phyloP scores from a whole-genome alignment of 495 filamentous ascomycete genomes.

The Neurospora sp. region DNA sequence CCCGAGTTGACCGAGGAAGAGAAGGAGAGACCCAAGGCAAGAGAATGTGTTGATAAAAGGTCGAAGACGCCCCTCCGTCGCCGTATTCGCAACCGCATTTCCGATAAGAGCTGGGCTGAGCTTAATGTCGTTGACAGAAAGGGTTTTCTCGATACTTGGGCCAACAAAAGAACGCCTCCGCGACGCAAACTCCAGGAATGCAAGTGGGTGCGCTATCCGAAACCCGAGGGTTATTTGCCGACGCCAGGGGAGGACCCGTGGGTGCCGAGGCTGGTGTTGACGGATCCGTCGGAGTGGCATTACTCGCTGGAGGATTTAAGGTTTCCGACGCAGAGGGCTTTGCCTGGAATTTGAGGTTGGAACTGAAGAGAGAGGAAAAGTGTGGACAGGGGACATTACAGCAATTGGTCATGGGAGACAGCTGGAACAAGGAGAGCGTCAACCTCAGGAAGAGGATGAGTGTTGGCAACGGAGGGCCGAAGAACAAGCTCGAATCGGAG shows the following conservation, averaged over 20 bases:
- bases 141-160: not conserved
- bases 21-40: not conserved
- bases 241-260: no score
- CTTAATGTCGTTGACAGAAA: not conserved
- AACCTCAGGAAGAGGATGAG: no score
- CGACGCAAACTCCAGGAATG: not conserved
- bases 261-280: not conserved
- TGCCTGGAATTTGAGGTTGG: not conserved
- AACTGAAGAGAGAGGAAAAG: not conserved
- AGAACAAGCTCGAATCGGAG: no score
- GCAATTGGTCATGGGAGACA: no score
- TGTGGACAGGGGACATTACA: not conserved
- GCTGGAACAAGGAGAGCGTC: no score
- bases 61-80: not conserved
- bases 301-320: not conserved
- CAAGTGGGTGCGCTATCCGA: not conserved
- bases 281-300: not conserved
- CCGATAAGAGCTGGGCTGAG: not conserved
- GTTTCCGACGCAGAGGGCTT: not conserved
- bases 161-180: not conserved
- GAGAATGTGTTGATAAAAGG: not conserved
- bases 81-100: not conserved
- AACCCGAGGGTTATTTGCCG: no score
- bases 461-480: no score
- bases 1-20: not conserved